These are phyloP conservation scores for Alternaria tenuissima DNA, from an alignment of 2,329 filamentous ascomycete genomes.

Conservation along the genomic window DNA sequence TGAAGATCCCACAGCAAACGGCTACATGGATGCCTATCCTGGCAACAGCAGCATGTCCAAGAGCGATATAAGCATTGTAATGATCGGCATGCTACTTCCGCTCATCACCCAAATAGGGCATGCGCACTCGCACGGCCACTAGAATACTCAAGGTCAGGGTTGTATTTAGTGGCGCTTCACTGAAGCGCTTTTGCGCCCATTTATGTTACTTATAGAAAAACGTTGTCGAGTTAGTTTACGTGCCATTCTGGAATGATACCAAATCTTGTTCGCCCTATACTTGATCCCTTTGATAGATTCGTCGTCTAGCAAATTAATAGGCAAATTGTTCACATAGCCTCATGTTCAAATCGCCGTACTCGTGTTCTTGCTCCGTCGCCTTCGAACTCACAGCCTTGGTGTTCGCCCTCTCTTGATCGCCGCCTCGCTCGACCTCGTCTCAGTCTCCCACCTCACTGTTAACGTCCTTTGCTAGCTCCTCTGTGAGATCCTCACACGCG, in stretches of 20 bases:
- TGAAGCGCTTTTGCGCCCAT: not conserved
- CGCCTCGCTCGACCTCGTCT: not conserved
- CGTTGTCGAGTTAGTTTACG: not conserved
- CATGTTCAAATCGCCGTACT: not conserved
- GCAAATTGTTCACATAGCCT: not conserved
- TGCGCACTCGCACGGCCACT: constrained; percentile 60
- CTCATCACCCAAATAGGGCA: constrained; percentile 81
- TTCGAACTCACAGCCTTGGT: not conserved
- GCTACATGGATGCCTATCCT: constrained; percentile 63
- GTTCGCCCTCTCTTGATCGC: not conserved
- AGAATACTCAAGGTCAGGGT: not conserved
- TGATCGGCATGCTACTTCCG: constrained; percentile 80
- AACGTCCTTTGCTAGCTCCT: not conserved
- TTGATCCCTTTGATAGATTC: not conserved
- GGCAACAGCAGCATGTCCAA: constrained; percentile 60
- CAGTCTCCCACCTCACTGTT: not conserved
- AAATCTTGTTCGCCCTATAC: not conserved
- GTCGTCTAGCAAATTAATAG: too few relatives aligned
- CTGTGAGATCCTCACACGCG: not conserved
- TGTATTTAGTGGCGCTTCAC: constrained; percentile 22
- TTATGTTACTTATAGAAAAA: not conserved
- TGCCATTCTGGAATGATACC: constrained; percentile 19
- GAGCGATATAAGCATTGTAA: constrained; percentile 67
- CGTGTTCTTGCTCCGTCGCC: not conserved
- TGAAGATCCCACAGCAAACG: constrained; percentile 52